A percentile compares a stretch with the other conserved stretches of the same genome.
Conservation (phyloP, 768 basidiomycete genomes). For the Tylopilus balloui region DNA sequence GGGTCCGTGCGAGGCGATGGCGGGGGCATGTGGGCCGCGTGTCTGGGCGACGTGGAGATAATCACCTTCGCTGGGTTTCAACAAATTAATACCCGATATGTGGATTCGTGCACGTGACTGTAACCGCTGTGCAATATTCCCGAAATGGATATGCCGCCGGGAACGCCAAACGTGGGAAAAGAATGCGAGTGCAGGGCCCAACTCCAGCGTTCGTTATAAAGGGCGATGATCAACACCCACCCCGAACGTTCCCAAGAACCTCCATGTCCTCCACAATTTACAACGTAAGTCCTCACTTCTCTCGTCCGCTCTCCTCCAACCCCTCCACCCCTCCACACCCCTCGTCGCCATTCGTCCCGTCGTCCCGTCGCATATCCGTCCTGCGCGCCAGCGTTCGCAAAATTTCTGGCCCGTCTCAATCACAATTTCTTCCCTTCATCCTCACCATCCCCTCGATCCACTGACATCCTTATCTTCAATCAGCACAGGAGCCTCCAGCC, state of each 20-base stretch:
- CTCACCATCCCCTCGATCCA: background rate
- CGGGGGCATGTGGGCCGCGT: slow-evolving; percentile 8
- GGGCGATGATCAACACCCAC: slow-evolving; percentile 38
- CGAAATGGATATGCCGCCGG: slow-evolving; percentile 33
- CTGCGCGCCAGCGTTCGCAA: slow-evolving; percentile 14
- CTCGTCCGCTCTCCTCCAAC: background rate
- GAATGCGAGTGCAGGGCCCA: slow-evolving; percentile 32
- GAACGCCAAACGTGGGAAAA: slow-evolving; percentile 35
- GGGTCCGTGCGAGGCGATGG: background rate
- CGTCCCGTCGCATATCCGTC: background rate
- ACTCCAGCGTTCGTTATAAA: slow-evolving; percentile 35
- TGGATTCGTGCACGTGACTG: slow-evolving; percentile 25
- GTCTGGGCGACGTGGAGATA: slow-evolving; percentile 14
- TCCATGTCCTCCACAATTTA: slow-evolving; percentile 38
- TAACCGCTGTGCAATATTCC: slow-evolving; percentile 24
- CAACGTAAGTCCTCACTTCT: slow-evolving; percentile 29
- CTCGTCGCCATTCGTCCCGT: background rate
- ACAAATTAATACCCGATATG: slow-evolving; percentile 20
- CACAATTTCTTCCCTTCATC: background rate
- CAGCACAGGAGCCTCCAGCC: slow-evolving; percentile 56
- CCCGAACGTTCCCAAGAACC: slow-evolving; percentile 35
- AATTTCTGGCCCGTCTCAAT: slow-evolving; percentile 19
- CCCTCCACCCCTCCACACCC: background rate
- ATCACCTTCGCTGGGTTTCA: slow-evolving; percentile 23
- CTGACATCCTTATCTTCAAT: slow-evolving; percentile 17